These are phyloP conservation scores for Jaltomata sinuosa DNA, from an alignment of 257 asterid genomes.

Conservation along the genomic window DNA sequence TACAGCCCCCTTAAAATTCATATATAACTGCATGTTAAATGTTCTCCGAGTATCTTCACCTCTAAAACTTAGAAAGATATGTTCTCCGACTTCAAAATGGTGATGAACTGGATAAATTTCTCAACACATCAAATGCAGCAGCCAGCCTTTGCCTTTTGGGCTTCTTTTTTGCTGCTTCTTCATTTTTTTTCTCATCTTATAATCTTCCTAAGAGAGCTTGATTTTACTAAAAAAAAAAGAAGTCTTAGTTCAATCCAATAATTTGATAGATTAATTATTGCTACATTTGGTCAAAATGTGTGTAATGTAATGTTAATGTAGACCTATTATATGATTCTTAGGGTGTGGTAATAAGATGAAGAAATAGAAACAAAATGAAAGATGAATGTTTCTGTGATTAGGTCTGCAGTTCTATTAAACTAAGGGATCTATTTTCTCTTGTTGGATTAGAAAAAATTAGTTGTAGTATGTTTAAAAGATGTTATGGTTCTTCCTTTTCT, in stretches of 20 bases:
- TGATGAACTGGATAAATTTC: neutral
- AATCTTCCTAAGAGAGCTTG: slow-evolving; percentile 35
- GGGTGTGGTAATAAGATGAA: no score
- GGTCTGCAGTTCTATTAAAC: no score
- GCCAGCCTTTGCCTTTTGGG: slow-evolving; percentile 39
- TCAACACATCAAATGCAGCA: slow-evolving; percentile 26
- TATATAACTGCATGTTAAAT: no score
- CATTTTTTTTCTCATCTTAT: slow-evolving; percentile 34
- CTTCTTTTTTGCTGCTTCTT: slow-evolving; percentile 21
- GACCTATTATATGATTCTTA: neutral
- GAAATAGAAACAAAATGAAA: no score
- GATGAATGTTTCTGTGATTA: no score
- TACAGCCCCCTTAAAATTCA: no score
- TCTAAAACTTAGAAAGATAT: no score
- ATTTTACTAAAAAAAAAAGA: neutral
- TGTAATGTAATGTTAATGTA: neutral
- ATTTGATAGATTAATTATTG: neutral
- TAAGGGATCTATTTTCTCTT: no score
- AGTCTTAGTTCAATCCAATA: neutral
- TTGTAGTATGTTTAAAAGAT: no score
- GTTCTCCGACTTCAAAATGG: rapidly evolving
- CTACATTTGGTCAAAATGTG: neutral
- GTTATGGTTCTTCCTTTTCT: no score
- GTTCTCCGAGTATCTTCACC: no score
- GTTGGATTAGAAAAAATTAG: no score